Conservation (phyloP, 768 basidiomycete genomes). For the Epithele typhae region DNA sequence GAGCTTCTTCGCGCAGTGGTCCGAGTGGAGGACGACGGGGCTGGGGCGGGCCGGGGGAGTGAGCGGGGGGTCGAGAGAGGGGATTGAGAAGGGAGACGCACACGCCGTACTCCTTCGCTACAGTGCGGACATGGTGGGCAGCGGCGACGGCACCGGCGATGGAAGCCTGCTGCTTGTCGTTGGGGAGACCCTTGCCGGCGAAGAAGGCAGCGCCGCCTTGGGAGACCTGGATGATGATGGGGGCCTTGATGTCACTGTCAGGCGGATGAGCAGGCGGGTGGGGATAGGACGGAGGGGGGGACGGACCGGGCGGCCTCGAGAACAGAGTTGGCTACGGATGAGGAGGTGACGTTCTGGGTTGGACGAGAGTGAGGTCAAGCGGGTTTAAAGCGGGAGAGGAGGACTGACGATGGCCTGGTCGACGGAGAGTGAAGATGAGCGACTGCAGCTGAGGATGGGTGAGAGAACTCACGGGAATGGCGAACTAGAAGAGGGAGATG, state of each 20-base stretch:
- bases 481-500: slow-evolving; percentile 8
- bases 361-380: too few species aligned
- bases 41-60: slow-evolving; percentile 33
- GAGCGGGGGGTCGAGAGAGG: background rate
- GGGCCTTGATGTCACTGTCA: slow-evolving; percentile 86
- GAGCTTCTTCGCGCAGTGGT: slow-evolving; percentile 98
- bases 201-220: slow-evolving; percentile 97
- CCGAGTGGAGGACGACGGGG: slow-evolving; percentile 95
- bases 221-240: slow-evolving; percentile 96
- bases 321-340: slow-evolving; percentile 89
- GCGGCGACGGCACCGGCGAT: slow-evolving; percentile 90
- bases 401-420: slow-evolving; percentile 1
- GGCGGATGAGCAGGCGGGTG: background rate
- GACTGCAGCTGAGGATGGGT: too few species aligned
- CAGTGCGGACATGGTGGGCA: slow-evolving; percentile 84
- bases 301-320: slow-evolving; percentile 89
- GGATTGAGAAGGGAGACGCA: slow-evolving; percentile 38
- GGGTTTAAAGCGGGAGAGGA: too few species aligned
- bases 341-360: slow-evolving; percentile 89
- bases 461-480: too few species aligned
- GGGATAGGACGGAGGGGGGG: slow-evolving; percentile 1
- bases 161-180: slow-evolving; percentile 94
- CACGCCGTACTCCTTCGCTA: slow-evolving; percentile 91
- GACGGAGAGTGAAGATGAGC: background rate
- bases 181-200: slow-evolving; percentile 93